Base-by-base conservation (phyloP, 805 yeast genomes). In the Metschnikowia shivogae region DNA sequence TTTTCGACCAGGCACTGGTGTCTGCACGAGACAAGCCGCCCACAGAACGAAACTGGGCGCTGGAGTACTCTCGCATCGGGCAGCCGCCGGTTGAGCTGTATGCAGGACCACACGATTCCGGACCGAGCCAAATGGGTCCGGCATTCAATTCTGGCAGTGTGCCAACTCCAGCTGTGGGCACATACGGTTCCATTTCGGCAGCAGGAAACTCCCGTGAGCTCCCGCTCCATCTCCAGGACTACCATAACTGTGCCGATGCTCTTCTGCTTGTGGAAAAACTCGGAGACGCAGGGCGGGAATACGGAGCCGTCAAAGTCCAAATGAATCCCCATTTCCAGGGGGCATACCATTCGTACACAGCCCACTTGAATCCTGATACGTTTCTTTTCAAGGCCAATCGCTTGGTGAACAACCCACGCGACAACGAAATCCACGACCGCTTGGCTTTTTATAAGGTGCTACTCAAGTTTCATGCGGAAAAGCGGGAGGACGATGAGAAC, bases 281-380 rank as follows among this genome's bases (percentile, higher is more conserved):
- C 1, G 61, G 65, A 10, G 68, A 73, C 0, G 55, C 73, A 8
- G 96, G 93, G 2, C 63, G 60, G 28, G 60, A 65, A 26, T 80
- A 74, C 60, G 97, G 97, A 0, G 89, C 93, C 56, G 64, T 89
- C 36, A 90, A 89, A 57, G 60, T 90, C 2, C 68, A 77, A 6
- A 83, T 95, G 4, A 90, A 92, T 24, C 54, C 50, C 10, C 42
- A 32, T 13, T 39, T 39, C 12, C 42, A 39, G 30, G 42, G 13
- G 6, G 29, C 42, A 14, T 39, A 39, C 36, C 34, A 32, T 24
- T 57, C 57, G 10, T 48, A 53, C 7, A 55, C 51, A 29, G 55
- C 62, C 40, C 67, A 59, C 41, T 52, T 68, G 28, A 75, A 77
- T 51, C 63, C 80, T 3, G 78, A 76, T 44, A 53, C 69, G 12